Evolutionary conservation across 2,329 filamentous ascomycete genomes (phyloP).

Genomic region (Ilyonectria destructans): DNA sequence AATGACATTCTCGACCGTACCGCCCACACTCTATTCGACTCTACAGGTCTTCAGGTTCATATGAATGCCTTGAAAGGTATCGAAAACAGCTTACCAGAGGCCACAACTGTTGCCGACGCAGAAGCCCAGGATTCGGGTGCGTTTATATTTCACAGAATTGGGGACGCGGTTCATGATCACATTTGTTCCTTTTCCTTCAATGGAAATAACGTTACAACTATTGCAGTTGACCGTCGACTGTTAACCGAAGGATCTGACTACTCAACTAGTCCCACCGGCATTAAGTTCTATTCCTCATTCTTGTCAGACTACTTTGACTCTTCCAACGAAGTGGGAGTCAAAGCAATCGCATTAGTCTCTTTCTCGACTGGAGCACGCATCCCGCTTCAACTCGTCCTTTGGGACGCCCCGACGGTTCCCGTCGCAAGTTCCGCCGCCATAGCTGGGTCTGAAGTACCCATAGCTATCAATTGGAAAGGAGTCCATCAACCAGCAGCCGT

Average conservation of each 20-base stretch:
- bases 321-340: conserved; percentile 60
- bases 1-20: conserved; percentile 69
- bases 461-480: background rate
- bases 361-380: conserved; percentile 68
- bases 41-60: background rate
- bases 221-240: background rate
- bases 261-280: conserved; percentile 58
- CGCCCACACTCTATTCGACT: conserved; percentile 48
- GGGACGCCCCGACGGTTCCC: conserved; percentile 59
- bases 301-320: conserved; percentile 62
- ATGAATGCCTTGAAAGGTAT: background rate
- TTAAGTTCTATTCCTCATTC: conserved; percentile 66
- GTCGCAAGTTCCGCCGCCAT: background rate
- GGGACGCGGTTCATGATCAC: background rate
- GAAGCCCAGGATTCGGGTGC: background rate
- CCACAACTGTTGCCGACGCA: background rate
- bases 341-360: conserved; percentile 66
- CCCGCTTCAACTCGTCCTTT: conserved; percentile 67
- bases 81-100: background rate
- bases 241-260: conserved; percentile 57
- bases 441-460: background rate
- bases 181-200: background rate
- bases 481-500: background rate
- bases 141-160: background rate
- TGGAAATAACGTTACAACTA: background rate